A percentile compares a stretch with the other conserved stretches of the same genome.
Conservation (phyloP, 2,329 filamentous ascomycete species). For the Cercospora berteroae region DNA sequence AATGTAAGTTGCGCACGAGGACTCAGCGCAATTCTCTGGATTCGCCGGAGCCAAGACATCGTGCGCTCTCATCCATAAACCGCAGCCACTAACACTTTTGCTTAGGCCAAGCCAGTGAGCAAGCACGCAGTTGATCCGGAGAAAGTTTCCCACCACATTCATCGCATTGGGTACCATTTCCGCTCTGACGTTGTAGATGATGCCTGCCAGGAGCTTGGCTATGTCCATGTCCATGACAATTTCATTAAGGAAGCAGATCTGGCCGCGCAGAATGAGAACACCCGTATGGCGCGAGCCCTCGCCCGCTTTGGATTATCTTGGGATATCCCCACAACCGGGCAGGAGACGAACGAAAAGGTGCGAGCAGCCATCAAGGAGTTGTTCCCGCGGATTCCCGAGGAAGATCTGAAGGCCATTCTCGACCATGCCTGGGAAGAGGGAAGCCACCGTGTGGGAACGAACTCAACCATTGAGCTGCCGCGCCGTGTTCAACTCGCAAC, state of each 20-base stretch:
- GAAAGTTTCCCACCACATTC: slow-evolving; percentile 57
- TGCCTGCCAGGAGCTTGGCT: slow-evolving; percentile 54
- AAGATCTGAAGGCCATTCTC: slow-evolving; percentile 58
- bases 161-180: slow-evolving; percentile 63
- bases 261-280: slow-evolving; percentile 24
- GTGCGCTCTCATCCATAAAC: slow-evolving; percentile 8
- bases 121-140: slow-evolving; percentile 24
- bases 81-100: slow-evolving; percentile 13
- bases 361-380: slow-evolving; percentile 59
- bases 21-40: neutral
- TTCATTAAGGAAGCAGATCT: slow-evolving; percentile 34
- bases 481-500: slow-evolving; percentile 61
- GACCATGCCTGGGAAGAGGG: slow-evolving; percentile 61
- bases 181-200: slow-evolving; percentile 58
- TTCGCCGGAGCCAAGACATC: neutral
- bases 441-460: slow-evolving; percentile 58
- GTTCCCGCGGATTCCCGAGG: slow-evolving; percentile 61
- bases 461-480: slow-evolving; percentile 53
- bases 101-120: slow-evolving; percentile 28
- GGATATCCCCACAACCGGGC: slow-evolving; percentile 32
- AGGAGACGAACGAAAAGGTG: slow-evolving; percentile 49
- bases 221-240: slow-evolving; percentile 38
- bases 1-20: slow-evolving; percentile 50
- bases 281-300: slow-evolving; percentile 37
- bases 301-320: slow-evolving; percentile 36